Evolutionary conservation across 768 basidiomycete genomes (phyloP), one percentile per base, ranked within the genome.

Genomic region (Pulveroboletus frians): DNA sequence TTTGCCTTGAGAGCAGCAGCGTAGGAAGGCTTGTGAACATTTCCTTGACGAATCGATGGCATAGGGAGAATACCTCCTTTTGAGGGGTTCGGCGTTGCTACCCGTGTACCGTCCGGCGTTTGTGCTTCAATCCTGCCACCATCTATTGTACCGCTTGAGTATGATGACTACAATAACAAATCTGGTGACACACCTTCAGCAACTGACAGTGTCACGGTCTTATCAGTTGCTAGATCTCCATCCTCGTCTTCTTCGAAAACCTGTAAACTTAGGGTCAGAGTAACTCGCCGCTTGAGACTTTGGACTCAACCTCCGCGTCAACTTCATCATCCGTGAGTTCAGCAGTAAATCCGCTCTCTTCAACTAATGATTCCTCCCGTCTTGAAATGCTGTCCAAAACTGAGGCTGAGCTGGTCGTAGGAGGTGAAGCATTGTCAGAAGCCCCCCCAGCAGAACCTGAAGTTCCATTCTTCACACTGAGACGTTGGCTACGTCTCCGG

Each of bases 91-190:
- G 96, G 95, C 4, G 96, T 98, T 3, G 89, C 82, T 27, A 99
- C 84, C 14, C 92, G 81, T 0, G 94, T 98, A 1, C 96, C 96
- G 56, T 97, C 92, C 3, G 96, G 94, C 0, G 96, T 97, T 65
- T 96, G 91, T 2, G 94, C 96, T 62, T 93, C 92, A 9, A 98
- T 79, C 65, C 87, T 90, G n/a, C 87, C 84, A 8, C 92, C 94
- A 68, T 95, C 93, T 88, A 50, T 9, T 20, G 39, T 2, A 32
- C 46, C n/a, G 39, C n/a, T 43, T 59, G 5, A 58, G 51, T 27
- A 57, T 5, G 35, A 15, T 23, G 35, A 15, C 21, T 27, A 41
- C 38, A 14, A 15, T 27, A 43, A 15, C 23, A 21, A 36, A 11
- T 29, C 3, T 32, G 35, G 17, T 37, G n/a, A 60, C 72, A 41